Evolutionary conservation across 1,139 yeast species (phyloP).

Genomic region (Nadsonia starkeyi-henricii): DNA sequence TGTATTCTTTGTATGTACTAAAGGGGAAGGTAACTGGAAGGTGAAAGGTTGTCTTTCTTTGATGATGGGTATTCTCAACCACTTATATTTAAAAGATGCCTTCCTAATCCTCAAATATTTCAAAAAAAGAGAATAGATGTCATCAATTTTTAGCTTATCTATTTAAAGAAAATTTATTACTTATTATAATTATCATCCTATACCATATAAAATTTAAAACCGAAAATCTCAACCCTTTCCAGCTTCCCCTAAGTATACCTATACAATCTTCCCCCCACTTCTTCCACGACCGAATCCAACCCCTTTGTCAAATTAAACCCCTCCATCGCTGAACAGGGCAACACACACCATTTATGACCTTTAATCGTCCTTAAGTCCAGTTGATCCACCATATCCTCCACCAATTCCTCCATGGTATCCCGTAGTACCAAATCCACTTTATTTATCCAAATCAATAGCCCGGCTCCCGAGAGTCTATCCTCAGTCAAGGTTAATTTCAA

Average conservation of each 20-base stretch:
- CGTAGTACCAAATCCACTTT: slow-evolving; percentile 34
- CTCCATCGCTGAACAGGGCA: slow-evolving; percentile 42
- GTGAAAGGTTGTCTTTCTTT: too few relatives aligned
- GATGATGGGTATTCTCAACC: too few relatives aligned
- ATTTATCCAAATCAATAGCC: slow-evolving; percentile 28
- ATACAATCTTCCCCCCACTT: slow-evolving; percentile 27
- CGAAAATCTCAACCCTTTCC: too few relatives aligned
- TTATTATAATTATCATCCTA: too few relatives aligned
- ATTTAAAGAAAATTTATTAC: too few relatives aligned
- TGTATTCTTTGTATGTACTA: too few relatives aligned
- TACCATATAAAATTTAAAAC: too few relatives aligned
- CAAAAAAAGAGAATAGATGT: too few relatives aligned
- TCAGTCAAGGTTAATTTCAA: slow-evolving; percentile 47
- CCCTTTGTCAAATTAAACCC: slow-evolving; percentile 36
- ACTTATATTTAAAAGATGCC: too few relatives aligned
- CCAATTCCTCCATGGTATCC: slow-evolving; percentile 32
- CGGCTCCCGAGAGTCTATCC: slow-evolving; percentile 57
- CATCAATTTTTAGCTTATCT: too few relatives aligned
- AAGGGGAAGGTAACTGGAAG: too few relatives aligned
- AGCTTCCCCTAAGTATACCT: slow-evolving; percentile 19
- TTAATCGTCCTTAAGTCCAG: slow-evolving; percentile 26
- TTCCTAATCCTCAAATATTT: too few relatives aligned
- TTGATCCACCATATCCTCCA: slow-evolving; percentile 11
- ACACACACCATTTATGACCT: slow-evolving; percentile 35
- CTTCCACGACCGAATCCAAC: slow-evolving; percentile 37